Conservation (phyloP, 2,329 filamentous ascomycete species). For the Xylaria sp. region DNA sequence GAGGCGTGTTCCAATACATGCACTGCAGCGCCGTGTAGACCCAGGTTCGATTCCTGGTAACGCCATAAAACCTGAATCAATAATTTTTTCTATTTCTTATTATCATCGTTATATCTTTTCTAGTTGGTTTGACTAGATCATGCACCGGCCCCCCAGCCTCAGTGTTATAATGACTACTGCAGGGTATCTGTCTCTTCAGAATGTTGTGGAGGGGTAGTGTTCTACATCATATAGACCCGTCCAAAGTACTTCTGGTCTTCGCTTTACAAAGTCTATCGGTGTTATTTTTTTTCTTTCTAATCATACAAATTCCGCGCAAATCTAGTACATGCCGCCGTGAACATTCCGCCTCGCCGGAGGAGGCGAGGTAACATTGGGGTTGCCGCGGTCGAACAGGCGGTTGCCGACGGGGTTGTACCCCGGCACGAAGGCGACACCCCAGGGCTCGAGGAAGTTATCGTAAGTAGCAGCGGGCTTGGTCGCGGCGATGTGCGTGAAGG, state of each 20-base stretch:
- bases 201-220: neutral
- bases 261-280: no score
- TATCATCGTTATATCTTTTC: no score
- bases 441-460: conserved; percentile 35
- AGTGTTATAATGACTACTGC: neutral
- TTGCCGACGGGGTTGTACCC: conserved; percentile 35
- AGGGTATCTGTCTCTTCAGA: neutral
- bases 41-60: conserved; percentile 38
- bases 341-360: conserved; percentile 23
- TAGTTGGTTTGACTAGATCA: no score
- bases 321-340: conserved; percentile 19
- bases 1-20: no score
- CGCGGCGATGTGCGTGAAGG: conserved; percentile 41
- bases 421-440: conserved; percentile 34
- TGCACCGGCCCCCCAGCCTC: no score
- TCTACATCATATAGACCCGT: neutral
- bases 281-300: neutral
- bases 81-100: no score
- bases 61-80: neutral
- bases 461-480: conserved; percentile 41
- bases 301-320: neutral
- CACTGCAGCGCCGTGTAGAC: conserved; percentile 26
- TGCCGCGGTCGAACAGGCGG: conserved; percentile 35
- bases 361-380: conserved; percentile 30
- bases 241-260: no score